Conservation (phyloP, 108 stramenopile species). For the Schizochytrium sp. region DNA sequence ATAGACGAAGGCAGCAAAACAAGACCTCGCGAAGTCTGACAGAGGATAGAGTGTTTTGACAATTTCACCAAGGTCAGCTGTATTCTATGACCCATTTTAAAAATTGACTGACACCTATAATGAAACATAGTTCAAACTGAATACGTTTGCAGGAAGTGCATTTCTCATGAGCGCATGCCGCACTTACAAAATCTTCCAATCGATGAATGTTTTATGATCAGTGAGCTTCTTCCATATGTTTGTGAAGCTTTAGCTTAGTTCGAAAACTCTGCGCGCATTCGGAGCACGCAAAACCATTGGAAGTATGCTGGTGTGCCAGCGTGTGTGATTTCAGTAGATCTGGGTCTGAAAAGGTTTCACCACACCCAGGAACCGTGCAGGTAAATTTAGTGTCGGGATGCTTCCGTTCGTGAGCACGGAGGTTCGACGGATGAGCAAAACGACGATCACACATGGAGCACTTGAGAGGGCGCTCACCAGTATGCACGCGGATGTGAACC, state of each 20-base stretch:
- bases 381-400: conserved; percentile 7
- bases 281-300: neutral
- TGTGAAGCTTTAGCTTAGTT: neutral
- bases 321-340: neutral
- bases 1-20: too few species aligned
- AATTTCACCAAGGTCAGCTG: too few species aligned
- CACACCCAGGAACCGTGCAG: conserved; percentile 21
- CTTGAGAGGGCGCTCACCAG: conserved; percentile 31
- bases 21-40: too few species aligned
- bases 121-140: too few species aligned
- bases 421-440: conserved; percentile 52
- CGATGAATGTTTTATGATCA: neutral
- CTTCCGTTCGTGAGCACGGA: conserved; percentile 34
- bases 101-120: too few species aligned
- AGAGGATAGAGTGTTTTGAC: too few species aligned
- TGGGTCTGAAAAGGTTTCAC: neutral
- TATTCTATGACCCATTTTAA: too few species aligned
- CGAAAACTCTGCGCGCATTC: neutral
- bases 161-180: too few species aligned
- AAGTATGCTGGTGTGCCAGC: neutral
- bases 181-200: too few species aligned
- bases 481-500: conserved; percentile 18
- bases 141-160: too few species aligned
- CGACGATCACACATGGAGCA: conserved; percentile 26
- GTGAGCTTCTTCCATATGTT: neutral